Base-by-base conservation (phyloP, 2,329 filamentous ascomycete species). In the Aspergillus sp. region DNA sequence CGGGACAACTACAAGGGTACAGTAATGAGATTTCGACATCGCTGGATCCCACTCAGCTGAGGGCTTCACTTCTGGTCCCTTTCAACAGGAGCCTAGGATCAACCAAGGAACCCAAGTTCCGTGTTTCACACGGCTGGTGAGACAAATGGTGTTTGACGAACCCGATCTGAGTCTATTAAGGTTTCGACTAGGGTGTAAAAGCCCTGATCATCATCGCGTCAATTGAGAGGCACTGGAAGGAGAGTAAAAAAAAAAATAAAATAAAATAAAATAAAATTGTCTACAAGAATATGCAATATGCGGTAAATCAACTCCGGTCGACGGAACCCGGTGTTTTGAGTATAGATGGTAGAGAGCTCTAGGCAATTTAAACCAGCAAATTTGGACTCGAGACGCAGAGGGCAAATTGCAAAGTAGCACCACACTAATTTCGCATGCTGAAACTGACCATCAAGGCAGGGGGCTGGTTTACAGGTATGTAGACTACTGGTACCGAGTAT, bases 51-150 rank as follows among this genome's bases (percentile, higher is more conserved):
- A 48, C 22, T 17, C 47, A 34, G 15, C 17, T 26, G 17, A n/a
- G 36, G 11, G n/a, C 9, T 20, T 39, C 32, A 2, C 20, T 11
- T 30, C 12, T 12, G 18, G 20, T 39, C 17, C 4, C 32, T 12
- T 38, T 49, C 12, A 38, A 38, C 11, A 9, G 18, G 12, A 4
- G 32, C 9, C 36, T 15, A 17, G 18, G 7, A 7, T 11, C 15
- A 22, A 38, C 12, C n/a, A n/a, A 44, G 30, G 12, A 32, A 34
- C 11, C 17, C 17, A 30, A 45, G 30, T 24, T 45, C 26, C 30
- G 41, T 38, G 50, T 53, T 53, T 53, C 50, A 53, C 22, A 42
- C 17, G 34, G 5, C 42, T 38, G 15, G 26, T 45, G 50, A 53
- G 41, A 45, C 50, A 45, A 43, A 22, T 36, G 5, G 39, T 36